Conservation (phyloP, 441 rosid species). For the Metrosideros polymorpha region DNA sequence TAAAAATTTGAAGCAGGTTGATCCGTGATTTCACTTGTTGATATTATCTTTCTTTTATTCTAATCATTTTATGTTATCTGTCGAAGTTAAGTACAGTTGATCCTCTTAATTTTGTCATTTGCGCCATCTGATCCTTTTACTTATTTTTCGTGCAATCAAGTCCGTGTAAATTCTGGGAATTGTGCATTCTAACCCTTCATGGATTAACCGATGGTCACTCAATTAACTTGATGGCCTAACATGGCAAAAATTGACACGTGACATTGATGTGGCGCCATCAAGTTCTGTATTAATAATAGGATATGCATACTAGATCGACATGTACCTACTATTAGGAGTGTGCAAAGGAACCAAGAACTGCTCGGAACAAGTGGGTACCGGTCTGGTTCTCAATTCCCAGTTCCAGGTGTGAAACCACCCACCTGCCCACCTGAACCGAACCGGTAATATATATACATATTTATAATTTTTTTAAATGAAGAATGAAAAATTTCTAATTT, state of each 20-base stretch:
- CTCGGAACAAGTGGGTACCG: too few relatives aligned
- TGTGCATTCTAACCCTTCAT: not conserved
- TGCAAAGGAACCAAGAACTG: too few relatives aligned
- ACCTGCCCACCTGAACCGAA: too few relatives aligned
- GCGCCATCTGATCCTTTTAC: not conserved
- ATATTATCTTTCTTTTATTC: not conserved
- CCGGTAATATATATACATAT: too few relatives aligned
- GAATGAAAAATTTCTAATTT: too few relatives aligned
- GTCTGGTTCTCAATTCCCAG: too few relatives aligned
- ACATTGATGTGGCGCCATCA: not conserved
- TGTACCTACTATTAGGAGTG: not conserved
- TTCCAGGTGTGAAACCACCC: too few relatives aligned
- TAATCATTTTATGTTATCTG: not conserved
- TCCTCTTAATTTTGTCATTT: accelerated
- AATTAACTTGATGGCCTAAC: not conserved
- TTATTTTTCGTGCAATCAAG: not conserved
- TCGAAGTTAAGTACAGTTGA: not conserved
- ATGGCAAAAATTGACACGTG: not conserved
- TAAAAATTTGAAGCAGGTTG: not conserved
- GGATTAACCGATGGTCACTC: not conserved
- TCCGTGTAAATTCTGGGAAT: not conserved
- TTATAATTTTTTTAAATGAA: too few relatives aligned
- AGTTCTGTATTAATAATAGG: not conserved
- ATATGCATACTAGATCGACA: not conserved
- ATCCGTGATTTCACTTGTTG: not conserved